A percentile compares a stretch with the other conserved stretches of the same genome.
Conservation (phyloP, 768 basidiomycete species). For the Termitomyces eurrhizus region DNA sequence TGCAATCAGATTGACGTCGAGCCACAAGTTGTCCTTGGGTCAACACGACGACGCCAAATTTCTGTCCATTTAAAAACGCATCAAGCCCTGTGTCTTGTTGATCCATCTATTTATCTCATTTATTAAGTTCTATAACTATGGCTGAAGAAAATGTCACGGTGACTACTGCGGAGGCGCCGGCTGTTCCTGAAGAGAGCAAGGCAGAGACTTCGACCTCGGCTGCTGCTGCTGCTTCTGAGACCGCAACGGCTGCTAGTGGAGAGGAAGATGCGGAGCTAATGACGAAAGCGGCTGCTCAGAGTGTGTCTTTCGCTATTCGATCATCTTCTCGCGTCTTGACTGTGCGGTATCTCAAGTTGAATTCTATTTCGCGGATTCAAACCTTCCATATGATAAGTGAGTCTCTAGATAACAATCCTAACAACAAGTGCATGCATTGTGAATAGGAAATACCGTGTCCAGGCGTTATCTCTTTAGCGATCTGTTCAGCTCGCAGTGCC, state of each 20-base stretch:
- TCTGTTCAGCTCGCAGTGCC: neutral
- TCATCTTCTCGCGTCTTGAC: neutral
- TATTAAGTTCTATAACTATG: constrained; percentile 16
- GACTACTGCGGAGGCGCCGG: constrained; percentile 11
- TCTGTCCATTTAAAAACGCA: neutral
- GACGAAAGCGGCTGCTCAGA: constrained; percentile 50
- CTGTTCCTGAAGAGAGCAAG: constrained; percentile 10
- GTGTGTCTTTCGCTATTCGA: constrained; percentile 28
- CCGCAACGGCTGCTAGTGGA: constrained; percentile 3
- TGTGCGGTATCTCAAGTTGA: constrained; percentile 53
- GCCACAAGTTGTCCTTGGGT: neutral
- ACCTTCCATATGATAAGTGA: constrained; percentile 87
- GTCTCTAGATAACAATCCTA: constrained; percentile 9
- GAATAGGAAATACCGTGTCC: neutral
- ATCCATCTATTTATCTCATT: constrained; percentile 19
- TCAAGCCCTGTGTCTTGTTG: neutral
- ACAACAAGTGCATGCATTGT: neutral
- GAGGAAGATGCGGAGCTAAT: constrained; percentile 38
- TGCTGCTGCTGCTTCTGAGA: constrained; percentile 12
- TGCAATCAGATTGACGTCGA: constrained; percentile 3
- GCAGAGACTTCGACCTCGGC: constrained; percentile 10
- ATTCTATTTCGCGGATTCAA: constrained; percentile 97
- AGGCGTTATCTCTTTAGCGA: neutral
- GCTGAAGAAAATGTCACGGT: constrained; percentile 25
- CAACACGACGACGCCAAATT: constrained; percentile 6